Percentiles rank a stretch among this genome's conserved stretches.
phyloP scores from a whole-genome alignment of 768 basidiomycete genomes.

The Mycena albidolilacea region DNA sequence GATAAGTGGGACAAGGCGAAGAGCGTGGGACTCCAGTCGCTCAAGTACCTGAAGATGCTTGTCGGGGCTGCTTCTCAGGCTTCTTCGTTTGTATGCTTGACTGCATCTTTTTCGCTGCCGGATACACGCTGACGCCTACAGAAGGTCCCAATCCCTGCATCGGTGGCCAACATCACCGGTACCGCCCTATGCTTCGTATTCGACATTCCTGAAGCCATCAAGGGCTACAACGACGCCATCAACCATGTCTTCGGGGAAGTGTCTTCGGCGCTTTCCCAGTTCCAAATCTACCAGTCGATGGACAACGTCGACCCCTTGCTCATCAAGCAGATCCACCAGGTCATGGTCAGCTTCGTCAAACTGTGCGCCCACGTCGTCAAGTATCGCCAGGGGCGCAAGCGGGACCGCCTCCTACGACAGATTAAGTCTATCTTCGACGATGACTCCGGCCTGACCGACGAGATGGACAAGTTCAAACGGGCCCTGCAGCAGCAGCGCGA shows the following conservation, averaged over 20 bases:
- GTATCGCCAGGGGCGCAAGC: slow-evolving; percentile 2
- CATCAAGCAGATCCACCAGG: neutral
- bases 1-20: neutral
- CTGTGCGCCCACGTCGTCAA: slow-evolving; percentile 2
- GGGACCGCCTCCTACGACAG: neutral
- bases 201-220: slow-evolving; percentile 4
- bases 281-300: slow-evolving; percentile 7
- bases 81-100: neutral
- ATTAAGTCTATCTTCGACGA: neutral
- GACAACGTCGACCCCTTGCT: neutral
- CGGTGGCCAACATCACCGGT: neutral
- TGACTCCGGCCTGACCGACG: neutral
- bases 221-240: neutral
- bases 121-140: neutral
- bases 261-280: slow-evolving; percentile 9
- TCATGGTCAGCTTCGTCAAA: slow-evolving; percentile 1
- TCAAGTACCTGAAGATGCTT: slow-evolving; percentile 5
- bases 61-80: neutral
- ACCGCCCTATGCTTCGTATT: neutral
- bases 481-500: slow-evolving; percentile 10
- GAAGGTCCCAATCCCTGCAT: neutral
- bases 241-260: slow-evolving; percentile 1
- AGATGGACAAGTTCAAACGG: neutral
- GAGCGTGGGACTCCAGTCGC: neutral
- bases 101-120: neutral